These are phyloP conservation scores for Colletotrichum liriopes DNA, from an alignment of 2,329 filamentous ascomycete genomes.

Conservation along the genomic window DNA sequence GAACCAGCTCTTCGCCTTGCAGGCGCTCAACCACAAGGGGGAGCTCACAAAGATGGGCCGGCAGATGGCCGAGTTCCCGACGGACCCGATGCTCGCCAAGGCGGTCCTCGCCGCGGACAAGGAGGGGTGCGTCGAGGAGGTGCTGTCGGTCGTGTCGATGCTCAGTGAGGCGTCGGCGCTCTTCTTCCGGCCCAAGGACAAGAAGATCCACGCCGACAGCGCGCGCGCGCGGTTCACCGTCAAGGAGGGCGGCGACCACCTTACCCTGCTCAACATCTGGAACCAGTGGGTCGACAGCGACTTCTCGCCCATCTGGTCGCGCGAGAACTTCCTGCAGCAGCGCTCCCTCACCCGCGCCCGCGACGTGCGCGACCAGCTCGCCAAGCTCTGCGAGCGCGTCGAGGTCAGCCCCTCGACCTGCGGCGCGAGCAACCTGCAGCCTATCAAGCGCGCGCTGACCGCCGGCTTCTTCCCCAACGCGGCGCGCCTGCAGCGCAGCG, in stretches of 20 bases:
- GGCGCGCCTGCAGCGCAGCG: constrained; percentile 84
- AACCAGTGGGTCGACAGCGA: constrained; percentile 96
- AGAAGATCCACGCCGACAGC: constrained; percentile 95
- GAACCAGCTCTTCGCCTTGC: constrained; percentile 92
- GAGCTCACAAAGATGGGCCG: constrained; percentile 92
- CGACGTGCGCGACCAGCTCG: constrained; percentile 93
- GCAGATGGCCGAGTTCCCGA: constrained; percentile 96
- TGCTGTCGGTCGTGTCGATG: constrained; percentile 95
- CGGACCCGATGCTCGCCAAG: constrained; percentile 92
- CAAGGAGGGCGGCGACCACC: constrained; percentile 91
- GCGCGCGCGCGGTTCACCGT: constrained; percentile 90
- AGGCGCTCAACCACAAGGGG: constrained; percentile 89
- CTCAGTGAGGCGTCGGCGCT: constrained; percentile 89
- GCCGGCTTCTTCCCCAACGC: constrained; percentile 97
- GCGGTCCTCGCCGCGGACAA: constrained; percentile 90
- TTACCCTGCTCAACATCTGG: constrained; percentile 92
- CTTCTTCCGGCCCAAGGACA: constrained; percentile 96
- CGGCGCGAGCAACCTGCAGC: constrained; percentile 79
- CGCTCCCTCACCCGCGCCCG: constrained; percentile 89
- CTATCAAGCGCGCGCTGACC: constrained; percentile 90
- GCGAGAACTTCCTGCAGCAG: constrained; percentile 95
- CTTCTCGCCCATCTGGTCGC: constrained; percentile 88
- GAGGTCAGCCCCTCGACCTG: constrained; percentile 82
- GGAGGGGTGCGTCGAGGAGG: constrained; percentile 93
- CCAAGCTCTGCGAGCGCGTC: constrained; percentile 92